Base-by-base conservation (phyloP, 2,329 filamentous ascomycete genomes). In the Fusarium duplospermum region DNA sequence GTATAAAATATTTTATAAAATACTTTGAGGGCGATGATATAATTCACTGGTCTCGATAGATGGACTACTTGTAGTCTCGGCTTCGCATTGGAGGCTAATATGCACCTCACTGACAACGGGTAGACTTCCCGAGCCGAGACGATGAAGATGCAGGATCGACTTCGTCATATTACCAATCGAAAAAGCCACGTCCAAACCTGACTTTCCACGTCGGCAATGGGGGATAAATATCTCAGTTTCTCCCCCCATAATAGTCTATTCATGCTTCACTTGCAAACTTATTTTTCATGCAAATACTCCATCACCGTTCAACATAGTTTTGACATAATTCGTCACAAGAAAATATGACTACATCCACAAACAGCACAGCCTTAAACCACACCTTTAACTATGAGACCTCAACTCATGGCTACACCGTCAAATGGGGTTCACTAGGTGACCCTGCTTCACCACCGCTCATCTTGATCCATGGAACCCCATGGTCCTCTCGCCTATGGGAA, bases 401-500 rank as follows among this genome's bases (percentile, higher is more conserved):
- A 6, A 79, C 79, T 4, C 78, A 81, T 24, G 69, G 62, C 14
- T 82, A 78, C 47, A 59, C 66, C 29, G 78, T 83, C 33, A 78
- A 71, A 67, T 84, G 81, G 80, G 80, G 73, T 1, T 80, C 80
- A 0, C 50, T 86, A 0, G 84, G 84, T 9, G 36, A 77, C 4
- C n/a, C 70, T 4, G 36, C 52, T 1, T 65, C 60, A 0, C 82
- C 80, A 20, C 83, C 84, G 0, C 64, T 85, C 1, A 73, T 87
- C 14, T 86, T 87, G 40, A 75, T 87, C 10, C 86, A 87, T 66
- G 85, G 86, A 62, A 87, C 86, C 0, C 86, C 86, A 0, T 87
- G 85, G 85, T 86, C 84, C 2, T 86, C 83, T 2, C 72, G 66
- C 0, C 79, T 86, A 10, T 87, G 84, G 83, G 56, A 67, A 0